phyloP scores from a whole-genome alignment of 768 basidiomycete species.

The Botryobasidium botryosum region DNA sequence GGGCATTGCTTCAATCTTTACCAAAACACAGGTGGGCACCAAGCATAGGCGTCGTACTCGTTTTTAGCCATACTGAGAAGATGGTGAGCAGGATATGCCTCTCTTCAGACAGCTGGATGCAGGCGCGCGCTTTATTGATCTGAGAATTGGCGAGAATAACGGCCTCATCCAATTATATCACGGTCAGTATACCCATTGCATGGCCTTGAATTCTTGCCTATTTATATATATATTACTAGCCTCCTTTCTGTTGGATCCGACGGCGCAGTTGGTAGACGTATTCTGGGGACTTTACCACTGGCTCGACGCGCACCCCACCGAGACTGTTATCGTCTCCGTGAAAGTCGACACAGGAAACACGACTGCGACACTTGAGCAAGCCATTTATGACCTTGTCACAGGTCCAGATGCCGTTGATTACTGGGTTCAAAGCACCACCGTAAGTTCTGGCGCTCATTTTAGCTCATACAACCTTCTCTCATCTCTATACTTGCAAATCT shows the following conservation, averaged over 20 bases:
- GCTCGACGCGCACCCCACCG: constrained; percentile 34
- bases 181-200: background rate
- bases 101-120: constrained; percentile 14
- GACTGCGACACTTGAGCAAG: constrained; percentile 28
- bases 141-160: constrained; percentile 12
- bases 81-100: constrained; percentile 6
- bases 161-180: constrained; percentile 13
- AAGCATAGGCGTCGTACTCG: background rate
- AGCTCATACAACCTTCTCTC: background rate
- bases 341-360: constrained; percentile 33
- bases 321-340: constrained; percentile 33
- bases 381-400: constrained; percentile 26
- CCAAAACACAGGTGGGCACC: constrained; percentile 1
- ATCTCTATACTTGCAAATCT: background rate
- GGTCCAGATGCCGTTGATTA: constrained; percentile 25
- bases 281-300: constrained; percentile 35
- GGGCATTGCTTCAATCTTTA: background rate
- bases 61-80: background rate
- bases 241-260: constrained; percentile 27
- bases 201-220: background rate
- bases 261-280: constrained; percentile 32
- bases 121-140: constrained; percentile 15
- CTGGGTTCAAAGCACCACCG: constrained; percentile 32
- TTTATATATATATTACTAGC: background rate
- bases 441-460: constrained; percentile 17